Evolutionary conservation across 139 green algal species (phyloP), one percentile per base, ranked within the genome.

Genomic region (Helicosporidium sp.): DNA sequence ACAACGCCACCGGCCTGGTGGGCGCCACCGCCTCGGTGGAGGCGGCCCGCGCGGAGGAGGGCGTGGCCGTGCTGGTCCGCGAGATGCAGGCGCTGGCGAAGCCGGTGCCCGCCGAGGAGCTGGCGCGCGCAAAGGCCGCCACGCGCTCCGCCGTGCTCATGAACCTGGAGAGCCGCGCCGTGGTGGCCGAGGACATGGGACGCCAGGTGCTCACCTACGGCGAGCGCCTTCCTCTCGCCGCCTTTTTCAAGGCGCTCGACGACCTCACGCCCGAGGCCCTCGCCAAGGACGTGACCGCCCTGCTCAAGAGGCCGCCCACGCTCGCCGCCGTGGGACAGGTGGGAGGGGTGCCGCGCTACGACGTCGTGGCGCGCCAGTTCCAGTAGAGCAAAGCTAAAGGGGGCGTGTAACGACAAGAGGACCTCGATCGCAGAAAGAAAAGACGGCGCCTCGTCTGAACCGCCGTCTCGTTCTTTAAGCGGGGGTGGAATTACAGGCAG

Each of bases 101-200:
- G 45, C 50, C 58, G 25, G 65, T 86, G 33, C 58, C 51, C 20
- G 62, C 65, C 1, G 64, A 66, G 26, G 84, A 97, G 67, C 60
- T 97, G 35, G 67, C 78, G 47, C 68, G 87, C 17, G 88, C 88
- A 54, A 94, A 94, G 78, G 46, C 57, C 8, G 74, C 80, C 6
- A 65, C 77, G 13, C 51, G 80, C 25, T 73, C 57, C 37, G 60
- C 70, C 39, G 79, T 97, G 27, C 66, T 84, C 24, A 93, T 89
- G 63, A 93, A 92, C 54, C 74, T 97, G 23, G 88, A 97, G 65
- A 82, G 68, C 48, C 79, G 82, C 26, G 72, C 76, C 16, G 75
- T 85, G 17, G 69, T 77, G n/a, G 71, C 75, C 1, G 88, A 97
- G 75, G 88, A 97, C 71, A 90, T 97, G 20, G 88, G 88, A 3